phyloP scores from a whole-genome alignment of 345 rosid species.

The Eucalyptus dawsonii region DNA sequence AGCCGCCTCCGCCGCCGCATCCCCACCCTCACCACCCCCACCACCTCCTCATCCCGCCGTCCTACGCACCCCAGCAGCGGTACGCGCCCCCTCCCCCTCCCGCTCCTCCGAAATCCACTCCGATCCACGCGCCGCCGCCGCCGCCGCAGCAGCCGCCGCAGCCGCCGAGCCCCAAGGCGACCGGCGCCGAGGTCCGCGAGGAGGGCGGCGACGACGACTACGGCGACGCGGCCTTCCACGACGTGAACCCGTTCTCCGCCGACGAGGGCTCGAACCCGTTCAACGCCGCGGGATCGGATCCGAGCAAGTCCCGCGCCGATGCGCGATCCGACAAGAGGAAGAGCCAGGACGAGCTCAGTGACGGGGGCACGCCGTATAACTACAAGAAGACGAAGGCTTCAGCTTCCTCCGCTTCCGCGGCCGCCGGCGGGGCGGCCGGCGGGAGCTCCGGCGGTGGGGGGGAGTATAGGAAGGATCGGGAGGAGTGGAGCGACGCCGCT shows the following conservation, averaged over 20 bases:
- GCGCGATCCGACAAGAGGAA: slow-evolving; percentile 44
- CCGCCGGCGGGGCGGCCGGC: slow-evolving; percentile 14
- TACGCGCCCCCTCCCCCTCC: not conserved
- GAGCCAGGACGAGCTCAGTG: slow-evolving; percentile 40
- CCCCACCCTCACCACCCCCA: slow-evolving; percentile 15
- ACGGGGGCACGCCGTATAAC: slow-evolving; percentile 39
- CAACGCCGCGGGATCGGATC: slow-evolving; percentile 6
- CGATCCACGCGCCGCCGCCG: slow-evolving; percentile 24
- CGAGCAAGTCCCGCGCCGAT: slow-evolving; percentile 6
- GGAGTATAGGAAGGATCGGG: slow-evolving; percentile 77
- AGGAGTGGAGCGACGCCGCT: slow-evolving; percentile 92
- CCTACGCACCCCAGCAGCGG: slow-evolving; percentile 35
- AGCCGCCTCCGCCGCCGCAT: not conserved
- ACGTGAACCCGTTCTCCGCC: slow-evolving; percentile 25
- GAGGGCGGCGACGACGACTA: slow-evolving; percentile 21
- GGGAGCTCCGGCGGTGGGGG: slow-evolving; percentile 4
- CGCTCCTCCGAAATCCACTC: slow-evolving; percentile 2
- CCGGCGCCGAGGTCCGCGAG: slow-evolving; percentile 20
- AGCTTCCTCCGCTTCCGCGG: slow-evolving; percentile 1
- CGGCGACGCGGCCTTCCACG: slow-evolving; percentile 41
- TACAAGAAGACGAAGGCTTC: slow-evolving; percentile 30
- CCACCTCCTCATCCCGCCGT: slow-evolving; percentile 7
- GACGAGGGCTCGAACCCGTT: slow-evolving; percentile 21
- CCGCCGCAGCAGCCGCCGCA: slow-evolving; percentile 1
- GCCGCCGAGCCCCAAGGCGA: slow-evolving; percentile 3